A percentile compares a stretch with the other conserved stretches of the same genome.
These are phyloP conservation scores for Ogataea saltuana DNA, from an alignment of 805 yeast genomes.

Conservation along the genomic window DNA sequence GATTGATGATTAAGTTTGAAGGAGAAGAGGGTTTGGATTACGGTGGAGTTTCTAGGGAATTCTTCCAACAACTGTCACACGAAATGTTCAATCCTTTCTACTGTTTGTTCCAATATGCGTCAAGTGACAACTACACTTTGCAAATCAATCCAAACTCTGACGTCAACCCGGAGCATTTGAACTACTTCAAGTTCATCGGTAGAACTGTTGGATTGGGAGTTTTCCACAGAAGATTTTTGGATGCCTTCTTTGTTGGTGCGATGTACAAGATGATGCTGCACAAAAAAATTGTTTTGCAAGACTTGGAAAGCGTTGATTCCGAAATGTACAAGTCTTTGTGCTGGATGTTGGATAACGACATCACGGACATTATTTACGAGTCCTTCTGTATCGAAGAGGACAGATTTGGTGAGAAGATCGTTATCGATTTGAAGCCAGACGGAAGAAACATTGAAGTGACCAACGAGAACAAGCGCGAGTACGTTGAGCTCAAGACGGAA, in stretches of 20 bases:
- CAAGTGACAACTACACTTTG: slow-evolving; percentile 95
- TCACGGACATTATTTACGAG: slow-evolving; percentile 80
- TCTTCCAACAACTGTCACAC: slow-evolving; percentile 92
- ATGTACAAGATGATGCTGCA: slow-evolving; percentile 96
- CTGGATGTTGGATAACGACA: slow-evolving; percentile 95
- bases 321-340: slow-evolving; percentile 92
- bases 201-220: slow-evolving; percentile 98
- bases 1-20: slow-evolving; percentile 96
- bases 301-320: slow-evolving; percentile 98
- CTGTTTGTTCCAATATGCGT: slow-evolving; percentile 95
- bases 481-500: slow-evolving; percentile 90
- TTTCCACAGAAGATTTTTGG: slow-evolving; percentile 96
- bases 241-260: slow-evolving; percentile 98
- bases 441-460: slow-evolving; percentile 91
- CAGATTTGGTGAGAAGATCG: slow-evolving; percentile 88
- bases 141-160: slow-evolving; percentile 98
- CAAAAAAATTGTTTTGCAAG: slow-evolving; percentile 92
- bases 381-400: slow-evolving; percentile 88
- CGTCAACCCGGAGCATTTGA: slow-evolving; percentile 96
- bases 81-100: slow-evolving; percentile 99
- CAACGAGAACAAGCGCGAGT: slow-evolving; percentile 92
- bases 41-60: slow-evolving; percentile 99
- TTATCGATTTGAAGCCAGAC: slow-evolving; percentile 84
- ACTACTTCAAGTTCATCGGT: slow-evolving; percentile 97
- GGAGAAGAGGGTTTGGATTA: slow-evolving; percentile 99